Evolutionary conservation across 257 asterid species (phyloP), one percentile per base, ranked within the genome.

Genomic region (Leonotis leonurus): DNA sequence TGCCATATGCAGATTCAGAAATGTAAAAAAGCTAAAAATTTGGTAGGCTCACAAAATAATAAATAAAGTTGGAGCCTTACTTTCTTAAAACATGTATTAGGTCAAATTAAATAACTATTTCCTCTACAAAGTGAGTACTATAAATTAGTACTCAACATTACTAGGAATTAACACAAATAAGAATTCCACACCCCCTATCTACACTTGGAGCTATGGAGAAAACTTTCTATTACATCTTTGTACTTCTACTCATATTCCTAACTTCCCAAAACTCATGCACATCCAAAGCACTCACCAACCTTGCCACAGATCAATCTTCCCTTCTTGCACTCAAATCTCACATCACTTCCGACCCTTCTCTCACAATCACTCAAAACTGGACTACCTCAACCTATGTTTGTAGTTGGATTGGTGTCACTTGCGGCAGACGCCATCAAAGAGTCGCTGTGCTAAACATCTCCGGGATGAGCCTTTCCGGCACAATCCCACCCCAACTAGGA

Each of bases 251-350:
- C 9, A 8, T 43, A 14, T 22, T 36, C 9, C n/a, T 36, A 4
- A 36, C 9, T 10, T 36, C n/a, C 49, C 5, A 16, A 43, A 43
- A 1, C 9, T 43, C 7, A 9, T 40, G 48, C 6, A 13, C n/a
- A 13, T 56, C 51, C 29, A 20, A 25, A 32, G 20, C 2, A 29
- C 7, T 8, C 0, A 58, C 37, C 18, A 17, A 5, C 46, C 39
- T 52, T 3, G 8, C 39, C 40, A 60, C 72, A 0, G 77, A 73
- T 44, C 43, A 61, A 73, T 45, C 49, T 11, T 56, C 77, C 4
- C 77, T 73, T 21, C 50, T 67, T n/a, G 52, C 52, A 12, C 30
- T 67, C 1, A 60, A 67, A 44, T 9, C 62, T 7, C 62, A 37
- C 4, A 18, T 59, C 18, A 66, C 60, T 4, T 51, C 6, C 8